Base-by-base conservation (phyloP, 176 grass and related monocot species). In the Canna indica region DNA sequence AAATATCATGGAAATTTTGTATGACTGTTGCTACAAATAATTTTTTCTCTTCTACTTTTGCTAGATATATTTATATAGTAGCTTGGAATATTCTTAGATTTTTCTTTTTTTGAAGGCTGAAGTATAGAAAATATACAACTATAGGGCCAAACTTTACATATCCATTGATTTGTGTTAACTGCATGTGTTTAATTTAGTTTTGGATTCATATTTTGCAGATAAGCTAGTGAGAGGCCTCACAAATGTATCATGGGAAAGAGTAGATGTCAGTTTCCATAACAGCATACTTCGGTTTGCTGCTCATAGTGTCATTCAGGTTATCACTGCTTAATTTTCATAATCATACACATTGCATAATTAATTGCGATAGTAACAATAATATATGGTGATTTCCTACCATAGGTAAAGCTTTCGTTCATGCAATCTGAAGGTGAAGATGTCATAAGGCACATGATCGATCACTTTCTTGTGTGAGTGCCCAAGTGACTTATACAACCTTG, bases 251-350 rank as follows among this genome's bases (percentile, higher is more conserved):
- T 96, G 93, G 88, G 88, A 96, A 81, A 96, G 90, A 74, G 83
- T 91, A 47, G 88, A 96, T 68, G 92, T 96, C 42, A 91, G 92
- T 81, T 96, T 96, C 78, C 85, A 89, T 30, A 86, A 68, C 13
- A 83, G 86, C 84, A 91, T 77, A 86, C 73, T 78, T 81, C 84
- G 83, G 86, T 83, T 76, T 71, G 92, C 92, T 29, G 85, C 92
- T 75, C 92, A 96, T 70, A 91, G 85, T 42, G 39, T 89, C 68
- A 96, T 96, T 85, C 92, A 96, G 92, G 92, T 91, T 6, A 64
- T n/a, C n/a, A n/a, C n/a, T n/a, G 30, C 5, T 35, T 3, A 7
- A 15, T 13, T 17, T 34, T 32, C 28, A 30, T 16, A 32, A 32
- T 36, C 29, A 35, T 64, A 30, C 28, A 7, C 35, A 20, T 35